A percentile compares a stretch with the other conserved stretches of the same genome.
phyloP scores from a whole-genome alignment of 2,329 filamentous ascomycete species.

The Hymenoscyphus fraxineus region DNA sequence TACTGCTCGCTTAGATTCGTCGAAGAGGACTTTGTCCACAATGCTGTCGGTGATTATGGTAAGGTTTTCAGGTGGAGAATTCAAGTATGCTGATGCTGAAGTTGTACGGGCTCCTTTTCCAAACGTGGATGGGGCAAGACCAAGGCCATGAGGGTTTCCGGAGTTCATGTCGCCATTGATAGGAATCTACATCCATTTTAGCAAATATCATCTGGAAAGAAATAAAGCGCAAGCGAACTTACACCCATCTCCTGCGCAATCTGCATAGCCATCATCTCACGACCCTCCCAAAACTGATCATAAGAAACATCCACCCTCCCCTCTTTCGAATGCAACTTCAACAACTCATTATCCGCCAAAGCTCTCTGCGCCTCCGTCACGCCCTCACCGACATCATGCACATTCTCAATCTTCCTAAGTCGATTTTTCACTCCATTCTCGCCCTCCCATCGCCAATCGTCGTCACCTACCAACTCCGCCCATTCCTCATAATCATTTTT shows the following conservation, averaged over 20 bases:
- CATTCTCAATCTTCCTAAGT: slow-evolving; percentile 52
- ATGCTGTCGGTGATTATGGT: slow-evolving; percentile 46
- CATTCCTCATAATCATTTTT: slow-evolving; percentile 60
- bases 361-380: slow-evolving; percentile 39
- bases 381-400: slow-evolving; percentile 41
- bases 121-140: slow-evolving; percentile 47
- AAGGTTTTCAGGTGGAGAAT: slow-evolving; percentile 45
- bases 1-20: slow-evolving; percentile 43
- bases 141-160: slow-evolving; percentile 55
- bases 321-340: slow-evolving; percentile 1
- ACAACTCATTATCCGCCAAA: slow-evolving; percentile 43
- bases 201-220: slow-evolving; percentile 41
- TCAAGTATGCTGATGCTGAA: slow-evolving; percentile 46
- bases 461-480: slow-evolving; percentile 53
- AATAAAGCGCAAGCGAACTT: neutral
- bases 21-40: slow-evolving; percentile 45
- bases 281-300: slow-evolving; percentile 49
- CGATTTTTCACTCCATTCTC: slow-evolving; percentile 41
- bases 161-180: slow-evolving; percentile 51
- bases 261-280: slow-evolving; percentile 47
- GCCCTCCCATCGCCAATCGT: slow-evolving; percentile 50
- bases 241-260: slow-evolving; percentile 46
- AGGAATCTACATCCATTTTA: slow-evolving; percentile 45
- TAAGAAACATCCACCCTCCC: neutral
- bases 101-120: slow-evolving; percentile 47